These are phyloP conservation scores for Cantharellus anzutake DNA, from an alignment of 768 basidiomycete genomes.

Conservation along the genomic window DNA sequence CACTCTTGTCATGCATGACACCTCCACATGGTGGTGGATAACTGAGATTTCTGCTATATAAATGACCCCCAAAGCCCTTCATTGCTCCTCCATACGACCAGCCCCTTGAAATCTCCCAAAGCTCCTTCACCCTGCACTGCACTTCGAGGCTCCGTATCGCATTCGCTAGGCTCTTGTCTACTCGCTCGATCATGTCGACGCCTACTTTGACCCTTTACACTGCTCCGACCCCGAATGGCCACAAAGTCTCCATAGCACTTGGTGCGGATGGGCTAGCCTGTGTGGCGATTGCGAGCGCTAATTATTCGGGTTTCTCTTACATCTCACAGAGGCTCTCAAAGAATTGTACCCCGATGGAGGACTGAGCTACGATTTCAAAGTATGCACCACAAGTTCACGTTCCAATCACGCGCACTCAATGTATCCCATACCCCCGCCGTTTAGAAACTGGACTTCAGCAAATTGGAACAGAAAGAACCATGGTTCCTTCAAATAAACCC, in stretches of 20 bases:
- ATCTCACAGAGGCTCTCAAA: slow-evolving; percentile 10
- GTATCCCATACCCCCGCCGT: slow-evolving; percentile 8
- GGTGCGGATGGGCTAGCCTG: not conserved
- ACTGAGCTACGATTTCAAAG: slow-evolving; percentile 6
- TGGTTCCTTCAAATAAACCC: slow-evolving; percentile 12
- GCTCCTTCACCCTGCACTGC: too few relatives aligned
- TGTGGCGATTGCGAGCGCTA: slow-evolving; percentile 18
- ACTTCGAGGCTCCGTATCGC: too few relatives aligned
- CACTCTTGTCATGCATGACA: too few relatives aligned
- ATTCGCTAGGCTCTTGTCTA: too few relatives aligned
- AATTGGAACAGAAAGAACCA: too few relatives aligned
- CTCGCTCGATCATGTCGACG: too few relatives aligned
- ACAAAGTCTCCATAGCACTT: too few relatives aligned
- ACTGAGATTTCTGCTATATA: too few relatives aligned
- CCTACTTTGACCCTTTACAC: slow-evolving; percentile 32
- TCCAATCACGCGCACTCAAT: slow-evolving; percentile 10
- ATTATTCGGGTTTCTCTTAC: slow-evolving; percentile 27
- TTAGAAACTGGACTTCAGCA: not conserved
- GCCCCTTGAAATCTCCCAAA: too few relatives aligned
- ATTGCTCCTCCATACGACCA: too few relatives aligned
- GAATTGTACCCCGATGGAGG: slow-evolving; percentile 7
- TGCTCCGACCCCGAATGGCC: slow-evolving; percentile 39
- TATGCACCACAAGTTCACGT: slow-evolving; percentile 8
- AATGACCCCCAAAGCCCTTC: too few relatives aligned
- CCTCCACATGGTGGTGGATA: too few relatives aligned